A percentile compares a stretch with the other conserved stretches of the same genome.
Evolutionary conservation across 2,329 filamentous ascomycete genomes (phyloP).

Genomic region (Shiraia sp.): DNA sequence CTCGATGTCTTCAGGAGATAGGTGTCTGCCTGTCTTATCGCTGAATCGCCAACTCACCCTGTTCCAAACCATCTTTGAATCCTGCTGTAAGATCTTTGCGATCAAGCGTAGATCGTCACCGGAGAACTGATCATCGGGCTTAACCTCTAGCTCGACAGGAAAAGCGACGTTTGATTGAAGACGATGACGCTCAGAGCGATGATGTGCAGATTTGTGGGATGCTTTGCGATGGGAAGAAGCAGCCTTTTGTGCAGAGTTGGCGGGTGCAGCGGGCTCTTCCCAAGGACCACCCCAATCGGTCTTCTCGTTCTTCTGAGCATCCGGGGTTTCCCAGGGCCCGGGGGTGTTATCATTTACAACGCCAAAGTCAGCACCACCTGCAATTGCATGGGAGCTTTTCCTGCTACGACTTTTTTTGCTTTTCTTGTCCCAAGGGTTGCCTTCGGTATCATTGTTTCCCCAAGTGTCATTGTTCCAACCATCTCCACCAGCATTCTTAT

Average conservation of each 20-base stretch:
- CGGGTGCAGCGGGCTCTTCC: background rate
- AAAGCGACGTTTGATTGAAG: background rate
- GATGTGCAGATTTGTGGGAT: background rate
- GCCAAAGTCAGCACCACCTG: too few relatives aligned
- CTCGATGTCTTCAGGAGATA: slow-evolving; percentile 50
- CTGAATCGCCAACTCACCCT: slow-evolving; percentile 53
- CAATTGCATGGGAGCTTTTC: too few relatives aligned
- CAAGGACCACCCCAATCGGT: background rate
- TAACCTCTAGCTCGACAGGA: slow-evolving; percentile 23
- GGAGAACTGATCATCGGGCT: slow-evolving; percentile 33
- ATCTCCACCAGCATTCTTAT: background rate
- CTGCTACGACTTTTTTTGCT: slow-evolving; percentile 1
- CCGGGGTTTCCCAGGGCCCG: too few relatives aligned
- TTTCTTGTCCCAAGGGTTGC: slow-evolving; percentile 1
- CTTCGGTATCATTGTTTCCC: slow-evolving; percentile 1
- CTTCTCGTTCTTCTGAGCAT: too few relatives aligned
- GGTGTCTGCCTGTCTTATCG: slow-evolving; percentile 53
- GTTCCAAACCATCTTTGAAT: slow-evolving; percentile 51
- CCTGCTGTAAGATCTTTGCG: slow-evolving; percentile 49
- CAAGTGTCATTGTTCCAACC: background rate
- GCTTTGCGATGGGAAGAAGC: slow-evolving; percentile 1
- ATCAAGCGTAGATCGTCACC: slow-evolving; percentile 46
- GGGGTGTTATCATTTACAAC: too few relatives aligned
- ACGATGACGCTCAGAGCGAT: background rate
- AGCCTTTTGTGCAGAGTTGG: slow-evolving; percentile 5